Evolutionary conservation across 2,329 filamentous ascomycete genomes (phyloP).

Genomic region (Talaromyces sp.): DNA sequence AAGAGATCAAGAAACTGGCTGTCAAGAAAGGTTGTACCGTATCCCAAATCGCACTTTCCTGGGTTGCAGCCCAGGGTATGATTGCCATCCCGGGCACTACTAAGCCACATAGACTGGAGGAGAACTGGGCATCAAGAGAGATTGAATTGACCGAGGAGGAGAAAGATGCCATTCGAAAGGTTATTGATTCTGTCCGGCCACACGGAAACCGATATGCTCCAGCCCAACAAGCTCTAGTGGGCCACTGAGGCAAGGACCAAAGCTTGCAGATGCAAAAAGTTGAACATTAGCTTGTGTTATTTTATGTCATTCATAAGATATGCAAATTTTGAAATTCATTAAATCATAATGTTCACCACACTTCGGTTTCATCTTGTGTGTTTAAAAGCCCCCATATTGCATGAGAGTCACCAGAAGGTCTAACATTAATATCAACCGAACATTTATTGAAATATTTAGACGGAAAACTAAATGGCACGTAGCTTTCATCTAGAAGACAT

Average conservation of each 20-base stretch:
- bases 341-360: neutral
- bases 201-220: conserved; percentile 31
- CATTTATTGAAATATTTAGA: no score
- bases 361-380: no score
- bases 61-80: conserved; percentile 38
- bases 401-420: no score
- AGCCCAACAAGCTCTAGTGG: conserved; percentile 1
- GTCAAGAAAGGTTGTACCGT: conserved; percentile 28
- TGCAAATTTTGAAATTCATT: neutral
- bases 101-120: conserved; percentile 34
- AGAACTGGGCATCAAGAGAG: conserved; percentile 37
- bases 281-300: neutral
- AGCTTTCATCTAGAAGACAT: no score
- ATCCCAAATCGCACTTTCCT: conserved; percentile 37
- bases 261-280: neutral
- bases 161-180: conserved; percentile 33
- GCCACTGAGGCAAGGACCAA: neutral
- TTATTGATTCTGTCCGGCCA: conserved; percentile 36
- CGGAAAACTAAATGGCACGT: no score
- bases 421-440: no score
- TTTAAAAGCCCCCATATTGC: no score
- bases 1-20: conserved; percentile 39
- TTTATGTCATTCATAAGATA: neutral
- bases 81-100: conserved; percentile 47
- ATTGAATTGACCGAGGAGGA: conserved; percentile 35